Percentiles rank a stretch among this genome's conserved stretches.
Evolutionary conservation across 2,329 filamentous ascomycete genomes (phyloP).

Genomic region (Aspergillus sp.): DNA sequence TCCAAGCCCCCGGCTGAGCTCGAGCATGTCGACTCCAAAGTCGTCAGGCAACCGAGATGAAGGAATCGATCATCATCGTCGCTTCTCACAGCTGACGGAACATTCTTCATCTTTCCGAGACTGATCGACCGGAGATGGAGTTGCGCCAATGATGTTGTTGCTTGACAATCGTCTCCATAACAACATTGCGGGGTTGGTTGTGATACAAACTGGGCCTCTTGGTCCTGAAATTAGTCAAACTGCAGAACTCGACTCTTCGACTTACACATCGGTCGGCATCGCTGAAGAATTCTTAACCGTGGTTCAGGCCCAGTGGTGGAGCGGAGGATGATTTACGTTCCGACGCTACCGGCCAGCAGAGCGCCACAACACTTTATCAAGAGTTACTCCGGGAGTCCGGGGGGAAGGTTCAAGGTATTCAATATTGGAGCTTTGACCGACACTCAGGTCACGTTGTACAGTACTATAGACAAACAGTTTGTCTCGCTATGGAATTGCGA

Average conservation of each 20-base stretch:
- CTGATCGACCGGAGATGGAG: background rate
- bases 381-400: background rate
- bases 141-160: background rate
- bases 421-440: background rate
- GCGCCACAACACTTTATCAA: background rate
- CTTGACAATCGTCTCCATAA: background rate
- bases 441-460: background rate
- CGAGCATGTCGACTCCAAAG: background rate
- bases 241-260: background rate
- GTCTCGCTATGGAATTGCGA: background rate
- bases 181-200: background rate
- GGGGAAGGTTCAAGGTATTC: background rate
- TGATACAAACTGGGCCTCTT: background rate
- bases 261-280: background rate
- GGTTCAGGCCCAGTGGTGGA: background rate
- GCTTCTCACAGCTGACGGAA: background rate
- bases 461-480: background rate
- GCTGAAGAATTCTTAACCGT: background rate
- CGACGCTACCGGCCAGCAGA: background rate
- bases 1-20: no score
- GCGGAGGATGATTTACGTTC: constrained; percentile 9
- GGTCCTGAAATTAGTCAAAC: background rate
- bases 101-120: background rate
- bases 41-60: background rate
- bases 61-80: background rate